These are phyloP conservation scores for Rubia peregrina DNA, from an alignment of 305 asterid genomes.

Conservation along the genomic window DNA sequence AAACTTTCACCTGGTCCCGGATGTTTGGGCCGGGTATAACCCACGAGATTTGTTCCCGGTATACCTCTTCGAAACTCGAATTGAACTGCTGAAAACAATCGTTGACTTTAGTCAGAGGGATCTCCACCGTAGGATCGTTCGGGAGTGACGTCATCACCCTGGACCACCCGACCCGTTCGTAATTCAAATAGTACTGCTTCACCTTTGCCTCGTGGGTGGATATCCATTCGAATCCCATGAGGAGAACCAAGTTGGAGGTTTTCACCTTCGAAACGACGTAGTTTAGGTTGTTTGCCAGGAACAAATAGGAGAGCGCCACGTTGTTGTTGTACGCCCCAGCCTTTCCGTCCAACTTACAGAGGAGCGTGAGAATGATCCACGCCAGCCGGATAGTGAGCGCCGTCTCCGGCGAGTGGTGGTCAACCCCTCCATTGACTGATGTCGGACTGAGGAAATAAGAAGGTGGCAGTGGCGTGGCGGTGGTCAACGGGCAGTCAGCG, in stretches of 20 bases:
- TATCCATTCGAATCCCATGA: slow-evolving; percentile 66
- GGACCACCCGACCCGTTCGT: slow-evolving; percentile 60
- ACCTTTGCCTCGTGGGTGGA: slow-evolving; percentile 42
- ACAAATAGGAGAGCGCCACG: slow-evolving; percentile 62
- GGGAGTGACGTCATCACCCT: slow-evolving; percentile 49
- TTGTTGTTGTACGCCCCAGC: slow-evolving; percentile 45
- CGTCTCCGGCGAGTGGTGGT: slow-evolving; percentile 31
- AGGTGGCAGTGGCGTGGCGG: slow-evolving; percentile 47
- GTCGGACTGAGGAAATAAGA: slow-evolving; percentile 44
- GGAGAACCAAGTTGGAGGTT: slow-evolving; percentile 40
- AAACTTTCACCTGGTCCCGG: slow-evolving; percentile 41
- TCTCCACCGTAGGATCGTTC: slow-evolving; percentile 44
- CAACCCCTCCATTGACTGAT: slow-evolving; percentile 18
- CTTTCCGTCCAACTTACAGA: slow-evolving; percentile 74
- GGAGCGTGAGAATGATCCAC: slow-evolving; percentile 73
- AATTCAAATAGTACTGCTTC: slow-evolving; percentile 36
- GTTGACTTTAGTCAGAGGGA: slow-evolving; percentile 25
- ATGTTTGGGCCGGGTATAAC: slow-evolving; percentile 62
- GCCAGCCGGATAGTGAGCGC: slow-evolving; percentile 43
- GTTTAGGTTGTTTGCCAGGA: slow-evolving; percentile 71
- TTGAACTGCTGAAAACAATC: slow-evolving; percentile 43
- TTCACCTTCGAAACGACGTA: slow-evolving; percentile 70
- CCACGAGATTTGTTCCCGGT: slow-evolving; percentile 56
- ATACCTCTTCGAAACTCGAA: slow-evolving; percentile 45
- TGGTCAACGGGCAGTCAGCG: slow-evolving; percentile 39